Percentiles rank a stretch among this genome's conserved stretches.
phyloP scores from a whole-genome alignment of 1,284 basidiomycete genomes.

The Ganoderma lingzhi region DNA sequence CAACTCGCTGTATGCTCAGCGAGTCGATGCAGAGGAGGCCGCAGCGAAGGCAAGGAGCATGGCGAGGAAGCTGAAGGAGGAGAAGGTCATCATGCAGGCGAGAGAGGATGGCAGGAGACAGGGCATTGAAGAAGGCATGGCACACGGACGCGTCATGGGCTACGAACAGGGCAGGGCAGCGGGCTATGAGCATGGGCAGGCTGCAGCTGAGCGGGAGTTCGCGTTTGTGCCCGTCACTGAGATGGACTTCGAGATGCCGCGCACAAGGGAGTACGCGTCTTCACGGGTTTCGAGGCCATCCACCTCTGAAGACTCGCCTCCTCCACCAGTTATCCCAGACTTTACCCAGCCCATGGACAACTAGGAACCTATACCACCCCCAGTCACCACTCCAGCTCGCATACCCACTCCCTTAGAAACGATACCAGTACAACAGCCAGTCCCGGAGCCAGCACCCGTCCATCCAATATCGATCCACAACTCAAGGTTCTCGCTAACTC shows the following conservation, averaged over 20 bases:
- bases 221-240: slow-evolving; percentile 24
- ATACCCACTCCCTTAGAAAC: slow-evolving; percentile 26
- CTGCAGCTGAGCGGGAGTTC: slow-evolving; percentile 31
- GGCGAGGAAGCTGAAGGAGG: slow-evolving; percentile 62
- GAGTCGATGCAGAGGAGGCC: slow-evolving; percentile 65
- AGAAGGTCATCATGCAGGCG: slow-evolving; percentile 59
- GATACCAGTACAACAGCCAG: slow-evolving; percentile 9
- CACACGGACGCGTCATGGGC: slow-evolving; percentile 56
- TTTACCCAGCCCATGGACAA: slow-evolving; percentile 32
- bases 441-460: slow-evolving; percentile 21
- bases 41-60: slow-evolving; percentile 59
- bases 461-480: slow-evolving; percentile 39
- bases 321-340: slow-evolving; percentile 13
- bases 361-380: slow-evolving; percentile 23
- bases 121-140: slow-evolving; percentile 66
- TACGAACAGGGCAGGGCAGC: slow-evolving; percentile 45
- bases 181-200: slow-evolving; percentile 34
- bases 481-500: slow-evolving; percentile 43
- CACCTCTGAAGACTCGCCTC: slow-evolving; percentile 30
- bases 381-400: slow-evolving; percentile 25
- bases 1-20: slow-evolving; percentile 59
- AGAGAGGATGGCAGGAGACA: slow-evolving; percentile 65
- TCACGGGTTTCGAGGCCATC: slow-evolving; percentile 26
- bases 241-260: slow-evolving; percentile 27
- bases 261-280: slow-evolving; percentile 19